Evolutionary conservation across 495 filamentous ascomycete species (phyloP).

Genomic region (Neurospora discreta): DNA sequence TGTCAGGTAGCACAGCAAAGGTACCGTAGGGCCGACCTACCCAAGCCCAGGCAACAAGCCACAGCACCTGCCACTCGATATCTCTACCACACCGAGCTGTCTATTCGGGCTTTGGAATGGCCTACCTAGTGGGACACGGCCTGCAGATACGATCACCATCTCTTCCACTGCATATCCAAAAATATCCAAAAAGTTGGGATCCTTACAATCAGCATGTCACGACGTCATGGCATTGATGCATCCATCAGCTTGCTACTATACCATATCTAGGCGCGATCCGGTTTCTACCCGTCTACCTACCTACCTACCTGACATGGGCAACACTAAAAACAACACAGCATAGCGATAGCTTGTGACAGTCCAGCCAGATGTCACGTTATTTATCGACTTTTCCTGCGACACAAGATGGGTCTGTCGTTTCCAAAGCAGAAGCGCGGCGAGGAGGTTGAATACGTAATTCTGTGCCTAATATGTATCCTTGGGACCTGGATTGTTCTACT

Average conservation of each 20-base stretch:
- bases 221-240: too few relatives aligned
- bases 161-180: not conserved
- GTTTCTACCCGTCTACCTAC: not conserved
- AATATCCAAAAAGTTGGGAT: not conserved
- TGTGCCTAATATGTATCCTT: not conserved
- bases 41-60: not conserved
- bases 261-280: not conserved
- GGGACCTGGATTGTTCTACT: not conserved
- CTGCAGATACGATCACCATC: not conserved
- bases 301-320: not conserved
- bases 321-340: not conserved
- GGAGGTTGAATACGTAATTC: not conserved
- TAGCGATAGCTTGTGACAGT: not conserved
- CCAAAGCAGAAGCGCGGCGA: not conserved
- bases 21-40: not conserved
- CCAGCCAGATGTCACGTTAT: not conserved
- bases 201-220: not conserved
- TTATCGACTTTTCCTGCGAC: not conserved
- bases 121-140: not conserved
- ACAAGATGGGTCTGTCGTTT: not conserved
- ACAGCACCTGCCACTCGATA: not conserved
- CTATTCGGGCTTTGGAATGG: not conserved
- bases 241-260: too few relatives aligned
- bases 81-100: not conserved
- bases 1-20: not conserved